Base-by-base conservation (phyloP, 2,329 filamentous ascomycete genomes). In the Clonostachys byssicola region DNA sequence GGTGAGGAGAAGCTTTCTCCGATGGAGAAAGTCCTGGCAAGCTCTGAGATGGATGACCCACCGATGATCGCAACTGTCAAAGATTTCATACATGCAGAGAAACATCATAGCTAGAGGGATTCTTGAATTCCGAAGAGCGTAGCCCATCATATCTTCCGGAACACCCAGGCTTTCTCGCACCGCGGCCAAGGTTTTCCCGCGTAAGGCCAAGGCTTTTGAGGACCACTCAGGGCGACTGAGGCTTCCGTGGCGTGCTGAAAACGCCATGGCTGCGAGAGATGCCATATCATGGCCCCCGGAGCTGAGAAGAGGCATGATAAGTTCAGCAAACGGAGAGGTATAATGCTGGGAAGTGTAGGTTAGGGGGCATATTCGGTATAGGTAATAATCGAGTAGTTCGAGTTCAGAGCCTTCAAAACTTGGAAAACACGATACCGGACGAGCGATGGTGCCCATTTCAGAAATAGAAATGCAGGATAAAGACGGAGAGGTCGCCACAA, bases 41-140 rank as follows among this genome's bases (percentile, higher is more conserved):
- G 72, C 73, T 39, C 67, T 64, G 1, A 75, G 56, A 42, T 77
- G 73, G 5, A 75, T 64, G 0, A 71, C 71, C 73, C 73, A 77
- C 51, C 59, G 52, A 42, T 60, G 40, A 9, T 54, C 45, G 50
- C 64, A 65, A 51, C 65, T 66, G 51, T 66, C 59, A 45, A 62
- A 64, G 14, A 58, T 49, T 55, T 60, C 58, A 48, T 64, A 66
- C 43, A 65, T 47, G 45, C 60, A 60, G 50, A 61, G 44, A 0
- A 42, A 42, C 40, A 42, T 42, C 40, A 42, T 42, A n/a, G 40
- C 40, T 12, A 42, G 14, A 16, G 40, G 40, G 8, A 42, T 42
- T 12, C 33, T 30, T 2, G 40, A 17, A 12, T 42, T 42, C 1
- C 17, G 40, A 2, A 42, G 17, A 12, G 40, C 40, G 40, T 10